Conservation (phyloP, 257 asterid genomes). For the Nicotiana noctiflora region DNA sequence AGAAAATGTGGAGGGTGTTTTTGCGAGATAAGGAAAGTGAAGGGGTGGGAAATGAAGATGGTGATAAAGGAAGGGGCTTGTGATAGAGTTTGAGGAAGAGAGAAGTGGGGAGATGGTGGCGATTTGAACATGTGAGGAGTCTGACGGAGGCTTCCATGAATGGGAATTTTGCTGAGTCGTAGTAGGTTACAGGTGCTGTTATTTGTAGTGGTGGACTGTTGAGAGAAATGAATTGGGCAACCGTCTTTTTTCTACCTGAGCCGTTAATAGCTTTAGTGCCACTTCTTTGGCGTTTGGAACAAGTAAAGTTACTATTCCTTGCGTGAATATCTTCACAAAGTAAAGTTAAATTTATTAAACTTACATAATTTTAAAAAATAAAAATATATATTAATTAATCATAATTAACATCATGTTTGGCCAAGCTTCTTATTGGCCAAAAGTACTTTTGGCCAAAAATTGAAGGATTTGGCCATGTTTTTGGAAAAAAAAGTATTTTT, state of each 20-base stretch:
- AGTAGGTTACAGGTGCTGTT: neutral
- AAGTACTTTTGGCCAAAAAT: too few species aligned
- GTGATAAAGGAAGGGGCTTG: constrained; percentile 4
- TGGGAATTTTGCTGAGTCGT: neutral
- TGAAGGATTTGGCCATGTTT: too few species aligned
- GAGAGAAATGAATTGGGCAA: neutral
- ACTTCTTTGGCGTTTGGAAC: neutral
- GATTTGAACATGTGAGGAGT: constrained; percentile 31
- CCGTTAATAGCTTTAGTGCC: neutral
- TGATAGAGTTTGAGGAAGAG: constrained; percentile 17
- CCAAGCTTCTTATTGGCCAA: too few species aligned
- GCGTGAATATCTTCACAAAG: too few species aligned
- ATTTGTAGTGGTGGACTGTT: neutral
- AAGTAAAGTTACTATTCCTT: neutral
- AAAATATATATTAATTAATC: too few species aligned
- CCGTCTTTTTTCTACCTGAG: neutral
- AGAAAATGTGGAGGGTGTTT: constrained; percentile 6
- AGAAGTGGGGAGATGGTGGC: constrained; percentile 19
- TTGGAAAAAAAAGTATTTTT: too few species aligned
- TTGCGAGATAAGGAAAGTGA: neutral
- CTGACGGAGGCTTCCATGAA: constrained; percentile 48
- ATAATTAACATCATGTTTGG: too few species aligned
- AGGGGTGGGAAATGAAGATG: constrained; percentile 7
- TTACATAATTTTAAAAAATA: too few species aligned
- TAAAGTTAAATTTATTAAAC: too few species aligned